A percentile compares a stretch with the other conserved stretches of the same genome.
phyloP scores from a whole-genome alignment of 2,329 filamentous ascomycete species.

The Arthrobotrys conoides region DNA sequence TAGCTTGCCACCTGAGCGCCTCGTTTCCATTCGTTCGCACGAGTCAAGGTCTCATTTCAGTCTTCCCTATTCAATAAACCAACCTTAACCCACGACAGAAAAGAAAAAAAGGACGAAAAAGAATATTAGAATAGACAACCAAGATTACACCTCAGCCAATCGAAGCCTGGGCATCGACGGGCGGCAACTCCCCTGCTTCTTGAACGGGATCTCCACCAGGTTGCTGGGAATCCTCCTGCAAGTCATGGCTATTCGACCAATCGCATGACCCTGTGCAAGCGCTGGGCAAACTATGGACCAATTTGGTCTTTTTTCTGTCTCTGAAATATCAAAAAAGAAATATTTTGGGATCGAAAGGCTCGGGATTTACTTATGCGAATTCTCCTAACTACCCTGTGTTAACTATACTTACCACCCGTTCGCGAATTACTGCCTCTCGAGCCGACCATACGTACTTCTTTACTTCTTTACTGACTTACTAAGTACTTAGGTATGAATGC shows the following conservation, averaged over 20 bases:
- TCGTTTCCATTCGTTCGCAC: slow-evolving; percentile 36
- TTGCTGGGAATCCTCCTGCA: slow-evolving; percentile 50
- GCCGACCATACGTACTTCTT: too few relatives aligned
- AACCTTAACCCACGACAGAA: neutral
- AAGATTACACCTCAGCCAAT: slow-evolving; percentile 36
- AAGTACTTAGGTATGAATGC: neutral
- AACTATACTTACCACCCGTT: too few relatives aligned
- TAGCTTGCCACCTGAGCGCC: slow-evolving; percentile 25
- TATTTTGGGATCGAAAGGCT: neutral
- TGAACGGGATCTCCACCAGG: slow-evolving; percentile 55
- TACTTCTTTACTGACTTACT: too few relatives aligned
- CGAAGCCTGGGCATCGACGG: slow-evolving; percentile 37
- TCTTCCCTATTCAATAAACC: neutral
- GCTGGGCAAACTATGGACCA: slow-evolving; percentile 40
- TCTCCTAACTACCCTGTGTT: too few relatives aligned
- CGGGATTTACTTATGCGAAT: slow-evolving; percentile 22
- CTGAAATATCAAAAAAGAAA: too few relatives aligned
- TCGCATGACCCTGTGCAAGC: slow-evolving; percentile 37
- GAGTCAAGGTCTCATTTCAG: slow-evolving; percentile 31
- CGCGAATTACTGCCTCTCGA: slow-evolving; percentile 3
- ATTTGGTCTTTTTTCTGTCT: slow-evolving; percentile 14
- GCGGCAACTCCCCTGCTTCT: slow-evolving; percentile 40
- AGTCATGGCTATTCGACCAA: slow-evolving; percentile 42
- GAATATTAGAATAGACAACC: neutral
- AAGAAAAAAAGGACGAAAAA: slow-evolving; percentile 1